These are phyloP conservation scores for Lagenidium giganteum DNA, from an alignment of 352 stramenopile genomes.

Conservation along the genomic window DNA sequence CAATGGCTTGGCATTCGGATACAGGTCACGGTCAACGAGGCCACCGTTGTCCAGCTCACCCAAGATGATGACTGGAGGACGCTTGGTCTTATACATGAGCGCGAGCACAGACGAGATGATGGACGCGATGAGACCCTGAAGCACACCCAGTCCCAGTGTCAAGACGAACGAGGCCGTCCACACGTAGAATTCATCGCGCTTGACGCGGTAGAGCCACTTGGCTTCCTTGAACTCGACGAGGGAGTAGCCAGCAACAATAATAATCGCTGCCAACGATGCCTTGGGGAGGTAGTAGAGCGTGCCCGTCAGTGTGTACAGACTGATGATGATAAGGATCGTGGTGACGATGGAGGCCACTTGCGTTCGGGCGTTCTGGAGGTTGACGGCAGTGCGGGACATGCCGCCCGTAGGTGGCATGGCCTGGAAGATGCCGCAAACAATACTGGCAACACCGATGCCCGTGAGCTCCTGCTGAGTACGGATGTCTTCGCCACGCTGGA, in stretches of 20 bases:
- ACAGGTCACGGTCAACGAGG: constrained; percentile 28
- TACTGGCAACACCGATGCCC: constrained; percentile 78
- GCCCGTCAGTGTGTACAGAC: constrained; percentile 78
- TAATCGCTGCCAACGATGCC: constrained; percentile 73
- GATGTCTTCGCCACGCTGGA: constrained; percentile 62
- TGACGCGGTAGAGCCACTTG: constrained; percentile 70
- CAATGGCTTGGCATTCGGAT: constrained; percentile 17
- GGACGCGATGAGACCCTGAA: constrained; percentile 38
- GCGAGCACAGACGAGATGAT: constrained; percentile 51
- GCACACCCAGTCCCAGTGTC: constrained; percentile 40
- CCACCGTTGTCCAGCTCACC: constrained; percentile 30
- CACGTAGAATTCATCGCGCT: constrained; percentile 51
- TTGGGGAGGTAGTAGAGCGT: constrained; percentile 84
- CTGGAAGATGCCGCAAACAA: constrained; percentile 80
- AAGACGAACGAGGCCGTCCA: constrained; percentile 44
- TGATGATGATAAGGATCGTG: constrained; percentile 70
- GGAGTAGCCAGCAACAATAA: constrained; percentile 86
- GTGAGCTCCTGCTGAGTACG: constrained; percentile 79
- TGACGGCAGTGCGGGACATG: constrained; percentile 87
- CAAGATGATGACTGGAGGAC: constrained; percentile 27
- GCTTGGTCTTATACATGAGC: constrained; percentile 53
- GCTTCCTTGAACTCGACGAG: constrained; percentile 87
- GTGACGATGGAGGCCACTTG: constrained; percentile 83
- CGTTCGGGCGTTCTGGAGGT: constrained; percentile 80
- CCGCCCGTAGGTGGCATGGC: constrained; percentile 77